A percentile compares a stretch with the other conserved stretches of the same genome.
These are phyloP conservation scores for Sclerotinia glacialis DNA, from an alignment of 2,329 filamentous ascomycete genomes.

Conservation along the genomic window DNA sequence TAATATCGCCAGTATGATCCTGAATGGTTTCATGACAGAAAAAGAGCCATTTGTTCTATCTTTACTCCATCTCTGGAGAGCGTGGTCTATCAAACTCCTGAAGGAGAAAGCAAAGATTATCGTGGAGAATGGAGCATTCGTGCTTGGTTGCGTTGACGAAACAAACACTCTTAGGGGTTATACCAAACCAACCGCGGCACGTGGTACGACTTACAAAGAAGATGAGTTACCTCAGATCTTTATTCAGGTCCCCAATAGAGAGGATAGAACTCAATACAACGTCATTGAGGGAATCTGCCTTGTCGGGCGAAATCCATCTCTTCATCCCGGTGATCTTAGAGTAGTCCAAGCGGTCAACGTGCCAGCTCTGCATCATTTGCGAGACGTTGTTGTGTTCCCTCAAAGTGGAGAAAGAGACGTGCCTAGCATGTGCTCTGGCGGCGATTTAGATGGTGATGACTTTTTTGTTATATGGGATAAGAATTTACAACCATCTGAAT, in stretches of 20 bases:
- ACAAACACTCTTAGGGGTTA: constrained; percentile 73
- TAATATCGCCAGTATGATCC: constrained; percentile 70
- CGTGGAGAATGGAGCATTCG: constrained; percentile 78
- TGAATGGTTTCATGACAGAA: constrained; percentile 71
- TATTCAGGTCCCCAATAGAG: constrained; percentile 67
- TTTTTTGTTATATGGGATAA: constrained; percentile 92
- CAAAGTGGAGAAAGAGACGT: constrained; percentile 79
- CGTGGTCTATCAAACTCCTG: constrained; percentile 84
- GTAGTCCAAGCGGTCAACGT: constrained; percentile 81
- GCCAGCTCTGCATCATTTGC: constrained; percentile 69
- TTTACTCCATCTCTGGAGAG: constrained; percentile 77
- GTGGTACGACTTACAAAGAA: constrained; percentile 41
- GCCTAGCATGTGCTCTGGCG: constrained; percentile 92
- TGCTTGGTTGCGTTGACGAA: constrained; percentile 88
- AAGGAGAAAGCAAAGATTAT: constrained; percentile 90
- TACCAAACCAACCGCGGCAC: constrained; percentile 45
- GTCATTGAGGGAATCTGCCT: constrained; percentile 76
- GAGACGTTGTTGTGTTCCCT: constrained; percentile 84
- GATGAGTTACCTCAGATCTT: constrained; percentile 79
- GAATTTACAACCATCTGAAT: constrained; percentile 64
- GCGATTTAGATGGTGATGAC: constrained; percentile 93
- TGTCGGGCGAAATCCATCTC: constrained; percentile 85
- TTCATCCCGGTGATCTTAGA: constrained; percentile 89
- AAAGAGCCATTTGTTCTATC: constrained; percentile 80
- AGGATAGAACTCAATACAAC: constrained; percentile 52